phyloP scores from a whole-genome alignment of 148 eudicot species.

The Fagopyrum esculentum region DNA sequence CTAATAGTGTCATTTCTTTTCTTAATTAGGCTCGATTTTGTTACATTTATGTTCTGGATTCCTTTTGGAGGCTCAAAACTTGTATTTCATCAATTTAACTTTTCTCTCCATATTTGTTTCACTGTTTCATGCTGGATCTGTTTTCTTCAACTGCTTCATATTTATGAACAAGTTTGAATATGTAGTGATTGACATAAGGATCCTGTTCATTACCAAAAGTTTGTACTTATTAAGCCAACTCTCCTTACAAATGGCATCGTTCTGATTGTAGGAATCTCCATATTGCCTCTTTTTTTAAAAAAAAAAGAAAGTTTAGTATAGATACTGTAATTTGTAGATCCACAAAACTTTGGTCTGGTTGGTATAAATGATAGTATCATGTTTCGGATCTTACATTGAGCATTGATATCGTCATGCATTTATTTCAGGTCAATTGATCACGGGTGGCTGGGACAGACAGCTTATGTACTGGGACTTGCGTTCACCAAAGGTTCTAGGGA shows the following conservation, averaged over 20 bases:
- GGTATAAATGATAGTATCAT: not conserved
- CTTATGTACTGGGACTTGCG: slow-evolving; percentile 72
- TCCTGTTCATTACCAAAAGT: not conserved
- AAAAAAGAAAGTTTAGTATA: not conserved
- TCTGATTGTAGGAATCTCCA: not conserved
- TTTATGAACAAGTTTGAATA: not conserved
- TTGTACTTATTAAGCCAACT: not conserved
- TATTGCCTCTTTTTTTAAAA: not conserved
- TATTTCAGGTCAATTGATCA: slow-evolving; percentile 47
- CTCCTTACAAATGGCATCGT: not conserved
- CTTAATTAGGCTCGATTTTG: not conserved
- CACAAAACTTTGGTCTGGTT: not conserved
- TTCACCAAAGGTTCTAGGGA: slow-evolving; percentile 23
- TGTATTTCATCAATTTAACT: not conserved
- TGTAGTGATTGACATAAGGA: not conserved
- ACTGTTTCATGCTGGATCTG: not conserved
- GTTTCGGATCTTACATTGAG: not conserved
- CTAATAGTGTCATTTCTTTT: not conserved
- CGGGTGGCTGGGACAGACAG: slow-evolving; percentile 81
- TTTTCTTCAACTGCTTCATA: not conserved
- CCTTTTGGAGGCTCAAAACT: not conserved
- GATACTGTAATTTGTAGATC: not conserved
- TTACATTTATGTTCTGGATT: not conserved
- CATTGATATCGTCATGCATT: not conserved
- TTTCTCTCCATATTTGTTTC: not conserved